Conservation (phyloP, 208 protist genomes). For the Leishmania mexicana region DNA sequence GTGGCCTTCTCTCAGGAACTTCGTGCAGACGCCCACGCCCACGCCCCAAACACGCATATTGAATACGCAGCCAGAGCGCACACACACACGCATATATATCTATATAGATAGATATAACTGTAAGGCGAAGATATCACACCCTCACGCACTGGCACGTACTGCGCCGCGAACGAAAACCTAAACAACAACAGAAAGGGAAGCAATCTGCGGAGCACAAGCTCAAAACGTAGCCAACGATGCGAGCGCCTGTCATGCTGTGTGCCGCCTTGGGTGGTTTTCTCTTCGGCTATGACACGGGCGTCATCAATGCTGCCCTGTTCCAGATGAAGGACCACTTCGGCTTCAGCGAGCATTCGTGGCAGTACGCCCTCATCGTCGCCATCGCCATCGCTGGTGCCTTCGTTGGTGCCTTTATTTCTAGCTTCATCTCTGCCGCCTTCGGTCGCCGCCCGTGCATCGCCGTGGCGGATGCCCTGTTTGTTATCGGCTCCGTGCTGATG, state of each 20-base stretch:
- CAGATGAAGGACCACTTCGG: constrained; percentile 93
- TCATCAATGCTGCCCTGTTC: constrained; percentile 91
- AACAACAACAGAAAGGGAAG: not conserved
- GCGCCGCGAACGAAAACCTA: not conserved
- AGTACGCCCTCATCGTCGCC: constrained; percentile 83
- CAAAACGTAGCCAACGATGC: constrained; percentile 22
- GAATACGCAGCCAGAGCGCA: not conserved
- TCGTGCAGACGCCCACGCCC: not conserved
- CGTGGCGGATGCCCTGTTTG: constrained; percentile 80
- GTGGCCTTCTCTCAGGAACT: too few relatives aligned
- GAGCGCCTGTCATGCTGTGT: constrained; percentile 68
- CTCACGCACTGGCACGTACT: not conserved
- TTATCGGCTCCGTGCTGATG: constrained; percentile 81
- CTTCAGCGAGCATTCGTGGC: constrained; percentile 77
- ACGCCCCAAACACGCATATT: not conserved
- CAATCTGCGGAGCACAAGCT: not conserved
- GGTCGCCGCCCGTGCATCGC: constrained; percentile 80
- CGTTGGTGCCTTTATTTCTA: constrained; percentile 75
- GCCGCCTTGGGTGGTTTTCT: constrained; percentile 91
- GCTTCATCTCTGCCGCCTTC: constrained; percentile 70
- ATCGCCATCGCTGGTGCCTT: constrained; percentile 87
- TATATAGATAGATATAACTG: not conserved
- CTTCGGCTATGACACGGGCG: constrained; percentile 94
- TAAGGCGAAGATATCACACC: too few relatives aligned
- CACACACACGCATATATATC: not conserved